Conservation (phyloP, 257 asterid genomes). For the Solanum chilense region DNA sequence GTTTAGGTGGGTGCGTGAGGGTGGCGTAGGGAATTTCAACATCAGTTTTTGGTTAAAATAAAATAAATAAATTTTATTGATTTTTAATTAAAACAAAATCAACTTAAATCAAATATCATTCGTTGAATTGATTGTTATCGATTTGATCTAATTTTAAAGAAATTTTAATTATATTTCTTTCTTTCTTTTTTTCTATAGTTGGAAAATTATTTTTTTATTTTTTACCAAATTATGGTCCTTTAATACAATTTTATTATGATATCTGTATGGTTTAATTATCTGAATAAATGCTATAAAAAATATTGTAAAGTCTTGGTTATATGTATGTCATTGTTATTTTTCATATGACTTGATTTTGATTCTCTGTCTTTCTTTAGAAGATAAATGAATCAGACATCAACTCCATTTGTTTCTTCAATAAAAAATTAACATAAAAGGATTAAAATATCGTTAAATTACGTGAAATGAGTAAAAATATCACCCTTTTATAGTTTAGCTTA, state of each 20-base stretch:
- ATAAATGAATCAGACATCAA: not conserved
- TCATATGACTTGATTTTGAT: not conserved
- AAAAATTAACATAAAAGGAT: not conserved
- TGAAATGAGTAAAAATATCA: not conserved
- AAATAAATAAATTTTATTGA: not conserved
- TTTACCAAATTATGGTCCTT: not conserved
- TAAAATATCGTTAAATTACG: not conserved
- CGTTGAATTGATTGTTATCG: not conserved
- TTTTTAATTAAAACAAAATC: not conserved
- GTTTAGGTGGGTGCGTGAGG: not conserved
- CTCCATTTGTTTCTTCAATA: too few relatives aligned
- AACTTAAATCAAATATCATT: not conserved
- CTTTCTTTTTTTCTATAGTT: not conserved
- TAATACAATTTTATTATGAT: not conserved
- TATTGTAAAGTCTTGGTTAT: not conserved
- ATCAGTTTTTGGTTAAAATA: not conserved
- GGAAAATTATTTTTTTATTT: not conserved
- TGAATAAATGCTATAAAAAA: not conserved
- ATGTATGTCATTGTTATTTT: not conserved
- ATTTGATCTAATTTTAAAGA: not conserved
- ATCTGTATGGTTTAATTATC: not conserved
- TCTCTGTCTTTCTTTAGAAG: not conserved
- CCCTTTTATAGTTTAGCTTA: too few relatives aligned
- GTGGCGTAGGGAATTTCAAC: not conserved
- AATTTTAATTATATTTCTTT: not conserved